Percentiles rank a stretch among this genome's conserved stretches.
Conservation (phyloP, 2,329 filamentous ascomycete genomes). For the Fusarium tanahbumbuense region DNA sequence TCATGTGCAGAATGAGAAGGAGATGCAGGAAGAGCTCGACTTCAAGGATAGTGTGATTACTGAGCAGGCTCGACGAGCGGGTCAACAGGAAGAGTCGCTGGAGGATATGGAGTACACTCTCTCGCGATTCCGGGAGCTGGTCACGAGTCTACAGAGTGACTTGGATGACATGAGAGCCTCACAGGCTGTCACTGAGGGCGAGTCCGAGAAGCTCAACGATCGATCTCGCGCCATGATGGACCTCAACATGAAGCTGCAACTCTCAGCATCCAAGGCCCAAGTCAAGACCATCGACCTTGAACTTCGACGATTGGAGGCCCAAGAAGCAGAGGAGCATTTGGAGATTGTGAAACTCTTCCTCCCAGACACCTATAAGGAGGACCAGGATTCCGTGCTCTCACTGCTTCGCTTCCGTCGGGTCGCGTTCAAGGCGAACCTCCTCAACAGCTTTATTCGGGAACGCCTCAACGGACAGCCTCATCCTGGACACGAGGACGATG, state of each 20-base stretch:
- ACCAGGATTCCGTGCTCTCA: conserved; percentile 88
- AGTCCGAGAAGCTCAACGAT: conserved; percentile 89
- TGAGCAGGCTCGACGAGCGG: conserved; percentile 80
- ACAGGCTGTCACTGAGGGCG: conserved; percentile 90
- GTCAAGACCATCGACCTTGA: conserved; percentile 95
- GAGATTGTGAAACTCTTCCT: conserved; percentile 90
- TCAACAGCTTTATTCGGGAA: conserved; percentile 83
- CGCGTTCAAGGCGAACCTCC: conserved; percentile 85
- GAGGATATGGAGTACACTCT: conserved; percentile 93
- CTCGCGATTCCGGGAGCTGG: conserved; percentile 87
- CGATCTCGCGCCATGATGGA: conserved; percentile 96
- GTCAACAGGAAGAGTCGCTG: conserved; percentile 81
- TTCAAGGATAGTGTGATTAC: conserved; percentile 84
- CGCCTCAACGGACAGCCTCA: conserved; percentile 75
- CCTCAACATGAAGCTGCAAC: conserved; percentile 92
- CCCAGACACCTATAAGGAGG: conserved; percentile 82
- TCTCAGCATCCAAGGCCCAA: conserved; percentile 90
- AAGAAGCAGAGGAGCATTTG: conserved; percentile 89
- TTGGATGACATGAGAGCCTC: conserved; percentile 93
- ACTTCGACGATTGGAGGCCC: conserved; percentile 84
- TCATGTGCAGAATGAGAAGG: conserved; percentile 91
- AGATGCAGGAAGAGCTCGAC: conserved; percentile 93
- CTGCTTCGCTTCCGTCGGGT: conserved; percentile 89
- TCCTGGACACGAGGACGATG: conserved; percentile 79
- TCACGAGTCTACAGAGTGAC: conserved; percentile 85